phyloP scores from a whole-genome alignment of 106 monocot genomes.

The Amphibolis antarctica region DNA sequence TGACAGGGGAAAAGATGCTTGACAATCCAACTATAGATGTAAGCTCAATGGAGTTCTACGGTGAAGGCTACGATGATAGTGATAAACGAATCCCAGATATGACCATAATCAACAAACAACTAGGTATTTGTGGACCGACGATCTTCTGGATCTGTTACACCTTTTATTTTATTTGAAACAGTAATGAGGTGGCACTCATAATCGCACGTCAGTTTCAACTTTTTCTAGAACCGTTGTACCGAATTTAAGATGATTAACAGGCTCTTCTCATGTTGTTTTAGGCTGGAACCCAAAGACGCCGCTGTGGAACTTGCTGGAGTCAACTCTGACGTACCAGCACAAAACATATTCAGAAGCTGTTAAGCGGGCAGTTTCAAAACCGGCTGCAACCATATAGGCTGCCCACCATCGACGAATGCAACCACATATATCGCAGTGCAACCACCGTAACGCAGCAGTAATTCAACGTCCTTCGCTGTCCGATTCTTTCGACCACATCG shows the following conservation, averaged over 20 bases:
- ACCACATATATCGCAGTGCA: background rate
- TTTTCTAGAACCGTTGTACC: no score
- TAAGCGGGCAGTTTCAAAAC: conserved; percentile 36
- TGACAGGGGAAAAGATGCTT: conserved; percentile 33
- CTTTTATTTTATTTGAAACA: no score
- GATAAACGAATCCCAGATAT: conserved; percentile 71
- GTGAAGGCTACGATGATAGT: conserved; percentile 70
- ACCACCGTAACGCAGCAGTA: no score
- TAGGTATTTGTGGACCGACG: no score
- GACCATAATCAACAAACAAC: conserved; percentile 70
- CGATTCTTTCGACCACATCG: no score
- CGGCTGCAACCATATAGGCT: conserved; percentile 30
- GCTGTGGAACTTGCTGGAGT: conserved; percentile 50
- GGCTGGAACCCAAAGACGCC: conserved; percentile 69
- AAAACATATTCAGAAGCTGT: conserved; percentile 57
- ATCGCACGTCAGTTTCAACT: background rate
- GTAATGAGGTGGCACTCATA: no score
- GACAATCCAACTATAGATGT: conserved; percentile 54
- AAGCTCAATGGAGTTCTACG: conserved; percentile 57
- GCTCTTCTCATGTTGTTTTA: conserved; percentile 1
- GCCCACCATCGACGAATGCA: no score
- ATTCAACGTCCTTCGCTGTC: no score
- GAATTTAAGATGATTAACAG: background rate
- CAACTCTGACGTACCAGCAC: conserved; percentile 73
- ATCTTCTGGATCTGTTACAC: background rate